These are phyloP conservation scores for Yarrowia phangngaensis DNA, from an alignment of 805 yeast genomes.

Conservation along the genomic window DNA sequence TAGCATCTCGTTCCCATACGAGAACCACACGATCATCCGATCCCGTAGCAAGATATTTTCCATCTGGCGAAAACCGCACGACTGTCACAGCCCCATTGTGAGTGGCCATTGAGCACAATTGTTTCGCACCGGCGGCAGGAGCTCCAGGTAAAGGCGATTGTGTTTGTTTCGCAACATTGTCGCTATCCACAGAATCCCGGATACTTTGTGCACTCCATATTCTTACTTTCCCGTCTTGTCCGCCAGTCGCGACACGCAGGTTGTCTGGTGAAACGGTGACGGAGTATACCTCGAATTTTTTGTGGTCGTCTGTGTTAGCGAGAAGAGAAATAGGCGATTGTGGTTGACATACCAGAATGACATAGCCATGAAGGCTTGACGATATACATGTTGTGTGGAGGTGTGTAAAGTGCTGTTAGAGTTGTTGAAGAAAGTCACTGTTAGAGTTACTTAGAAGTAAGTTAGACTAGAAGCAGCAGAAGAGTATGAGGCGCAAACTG, in stretches of 20 bases:
- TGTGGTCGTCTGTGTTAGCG: slow-evolving; percentile 58
- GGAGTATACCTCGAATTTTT: slow-evolving; percentile 80
- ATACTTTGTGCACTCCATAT: slow-evolving; percentile 89
- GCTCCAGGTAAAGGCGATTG: slow-evolving; percentile 2
- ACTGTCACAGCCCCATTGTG: slow-evolving; percentile 97
- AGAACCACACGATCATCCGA: slow-evolving; percentile 89
- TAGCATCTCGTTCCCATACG: slow-evolving; percentile 91
- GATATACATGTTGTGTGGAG: slow-evolving; percentile 49
- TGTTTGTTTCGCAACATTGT: slow-evolving; percentile 16
- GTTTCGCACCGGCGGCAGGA: slow-evolving; percentile 38
- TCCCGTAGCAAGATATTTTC: slow-evolving; percentile 87
- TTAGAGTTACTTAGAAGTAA: not conserved
- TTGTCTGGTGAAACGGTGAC: slow-evolving; percentile 80
- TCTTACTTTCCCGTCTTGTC: slow-evolving; percentile 82
- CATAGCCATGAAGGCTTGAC: slow-evolving; percentile 69
- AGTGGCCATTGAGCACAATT: slow-evolving; percentile 85
- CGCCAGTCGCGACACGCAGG: slow-evolving; percentile 84
- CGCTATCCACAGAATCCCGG: slow-evolving; percentile 51
- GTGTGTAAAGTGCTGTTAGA: not conserved
- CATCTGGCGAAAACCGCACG: slow-evolving; percentile 88
- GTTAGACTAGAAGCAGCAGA: too few species aligned
- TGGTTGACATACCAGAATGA: slow-evolving; percentile 46
- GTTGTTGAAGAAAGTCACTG: not conserved
- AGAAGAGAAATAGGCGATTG: too few species aligned
- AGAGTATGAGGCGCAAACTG: too few species aligned